Evolutionary conservation across 176 grass and related monocot species (phyloP).

Genomic region (Aegilops longissima): DNA sequence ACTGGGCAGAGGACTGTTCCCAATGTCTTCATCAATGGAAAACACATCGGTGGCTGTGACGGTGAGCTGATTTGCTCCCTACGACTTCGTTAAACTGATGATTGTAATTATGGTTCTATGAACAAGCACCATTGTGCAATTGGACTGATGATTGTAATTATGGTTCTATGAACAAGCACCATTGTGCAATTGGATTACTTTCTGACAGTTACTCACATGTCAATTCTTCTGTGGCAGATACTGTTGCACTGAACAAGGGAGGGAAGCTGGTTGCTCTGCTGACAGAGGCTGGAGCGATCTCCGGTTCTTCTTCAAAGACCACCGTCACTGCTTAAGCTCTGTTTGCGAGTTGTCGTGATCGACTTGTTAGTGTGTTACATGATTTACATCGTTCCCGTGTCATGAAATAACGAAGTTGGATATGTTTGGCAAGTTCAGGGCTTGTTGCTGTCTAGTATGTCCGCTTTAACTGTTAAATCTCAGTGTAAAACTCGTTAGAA

Average conservation of each 20-base stretch:
- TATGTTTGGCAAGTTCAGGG: neutral
- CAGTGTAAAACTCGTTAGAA: neutral
- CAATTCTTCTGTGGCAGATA: conserved; percentile 29
- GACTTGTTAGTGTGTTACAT: neutral
- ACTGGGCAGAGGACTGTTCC: conserved; percentile 81
- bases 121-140: neutral
- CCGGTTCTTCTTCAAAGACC: conserved; percentile 24
- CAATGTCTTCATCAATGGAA: conserved; percentile 84
- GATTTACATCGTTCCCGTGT: neutral
- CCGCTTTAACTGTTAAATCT: neutral
- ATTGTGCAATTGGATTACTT: neutral
- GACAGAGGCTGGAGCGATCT: conserved; percentile 64
- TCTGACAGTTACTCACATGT: conserved; percentile 18
- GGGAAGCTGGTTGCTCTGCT: conserved; percentile 73
- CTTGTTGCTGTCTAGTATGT: neutral
- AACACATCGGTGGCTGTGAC: conserved; percentile 75
- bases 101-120: neutral
- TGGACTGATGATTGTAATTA: neutral
- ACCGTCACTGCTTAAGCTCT: conserved; percentile 21
- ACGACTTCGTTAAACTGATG: neutral
- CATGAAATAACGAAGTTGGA: conserved; percentile 37
- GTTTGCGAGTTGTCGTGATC: neutral
- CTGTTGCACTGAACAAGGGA: conserved; percentile 44
- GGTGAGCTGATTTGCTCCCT: conserved; percentile 29
- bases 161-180: neutral